Evolutionary conservation across 2,329 filamentous ascomycete genomes (phyloP).

Genomic region (Talaromyces pinophilus): DNA sequence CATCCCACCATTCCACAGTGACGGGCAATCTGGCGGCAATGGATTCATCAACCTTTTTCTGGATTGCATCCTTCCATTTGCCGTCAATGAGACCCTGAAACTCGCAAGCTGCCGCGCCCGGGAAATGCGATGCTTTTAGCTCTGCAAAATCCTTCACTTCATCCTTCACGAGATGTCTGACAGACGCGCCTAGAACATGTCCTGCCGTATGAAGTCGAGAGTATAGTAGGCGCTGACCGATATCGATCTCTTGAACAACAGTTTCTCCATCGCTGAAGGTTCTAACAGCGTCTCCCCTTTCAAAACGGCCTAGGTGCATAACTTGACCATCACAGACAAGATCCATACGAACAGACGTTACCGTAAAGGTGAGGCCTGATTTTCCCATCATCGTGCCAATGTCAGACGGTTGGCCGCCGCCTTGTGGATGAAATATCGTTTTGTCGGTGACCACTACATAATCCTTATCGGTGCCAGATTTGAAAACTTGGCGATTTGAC

Average conservation of each 20-base stretch:
- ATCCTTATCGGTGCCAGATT: conserved; percentile 21
- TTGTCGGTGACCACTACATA: conserved; percentile 29
- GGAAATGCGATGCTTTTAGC: conserved; percentile 35
- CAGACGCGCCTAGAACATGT: conserved; percentile 34
- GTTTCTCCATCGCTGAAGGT: conserved; percentile 25
- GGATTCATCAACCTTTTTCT: conserved; percentile 33
- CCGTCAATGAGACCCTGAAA: conserved; percentile 34
- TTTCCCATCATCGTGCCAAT: conserved; percentile 28
- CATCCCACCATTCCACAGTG: conserved; percentile 31
- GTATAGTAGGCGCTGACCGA: conserved; percentile 31
- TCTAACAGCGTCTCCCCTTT: not conserved
- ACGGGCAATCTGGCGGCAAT: conserved; percentile 29
- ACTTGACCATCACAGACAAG: conserved; percentile 27
- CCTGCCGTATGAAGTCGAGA: conserved; percentile 37
- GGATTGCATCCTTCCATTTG: conserved; percentile 33
- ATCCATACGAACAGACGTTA: conserved; percentile 32
- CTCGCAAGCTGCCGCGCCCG: conserved; percentile 32
- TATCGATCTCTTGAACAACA: conserved; percentile 31
- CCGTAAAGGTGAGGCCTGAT: conserved; percentile 27
- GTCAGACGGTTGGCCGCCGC: conserved; percentile 33
- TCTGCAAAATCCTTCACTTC: conserved; percentile 29
- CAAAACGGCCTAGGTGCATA: conserved; percentile 31
- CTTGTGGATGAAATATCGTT: conserved; percentile 36
- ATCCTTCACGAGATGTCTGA: conserved; percentile 28
- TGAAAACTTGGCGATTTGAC: conserved; percentile 44